phyloP scores from a whole-genome alignment of 352 stramenopile genomes.

The Phytophthora chlamydospora region DNA sequence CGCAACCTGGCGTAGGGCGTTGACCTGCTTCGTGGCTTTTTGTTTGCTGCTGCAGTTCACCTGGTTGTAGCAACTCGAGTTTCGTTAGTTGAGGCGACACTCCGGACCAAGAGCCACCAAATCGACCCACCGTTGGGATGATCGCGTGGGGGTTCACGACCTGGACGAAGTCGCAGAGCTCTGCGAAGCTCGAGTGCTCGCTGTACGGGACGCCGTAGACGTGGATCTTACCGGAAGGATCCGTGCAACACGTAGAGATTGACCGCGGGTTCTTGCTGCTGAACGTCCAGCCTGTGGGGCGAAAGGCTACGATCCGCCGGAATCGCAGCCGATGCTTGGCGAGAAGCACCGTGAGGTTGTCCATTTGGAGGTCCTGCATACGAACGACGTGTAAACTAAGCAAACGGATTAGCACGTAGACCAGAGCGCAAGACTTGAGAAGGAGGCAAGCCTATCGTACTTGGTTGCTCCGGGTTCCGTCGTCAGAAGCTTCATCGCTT shows the following conservation, averaged over 20 bases:
- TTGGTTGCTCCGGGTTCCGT: constrained; percentile 75
- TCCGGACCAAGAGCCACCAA: not conserved
- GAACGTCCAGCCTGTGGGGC: constrained; percentile 94
- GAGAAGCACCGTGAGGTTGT: constrained; percentile 78
- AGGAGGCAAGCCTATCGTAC: constrained; percentile 36
- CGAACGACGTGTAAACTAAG: constrained; percentile 91
- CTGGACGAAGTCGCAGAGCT: constrained; percentile 94
- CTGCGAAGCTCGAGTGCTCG: constrained; percentile 96
- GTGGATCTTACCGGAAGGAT: constrained; percentile 81
- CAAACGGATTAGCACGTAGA: not conserved
- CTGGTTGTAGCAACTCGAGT: constrained; percentile 27
- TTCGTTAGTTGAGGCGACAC: constrained; percentile 5
- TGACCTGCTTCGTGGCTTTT: constrained; percentile 74
- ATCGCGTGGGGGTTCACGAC: constrained; percentile 88
- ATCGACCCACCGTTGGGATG: constrained; percentile 88
- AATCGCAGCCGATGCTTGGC: constrained; percentile 73
- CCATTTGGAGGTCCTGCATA: constrained; percentile 94
- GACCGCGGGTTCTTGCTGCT: constrained; percentile 49
- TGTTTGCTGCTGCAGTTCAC: constrained; percentile 76
- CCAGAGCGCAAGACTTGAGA: too few species aligned
- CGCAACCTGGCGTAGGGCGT: constrained; percentile 62
- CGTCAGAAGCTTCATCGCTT: constrained; percentile 89
- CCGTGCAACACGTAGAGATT: constrained; percentile 76
- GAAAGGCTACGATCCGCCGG: constrained; percentile 92
- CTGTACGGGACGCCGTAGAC: constrained; percentile 97